A percentile compares a stretch with the other conserved stretches of the same genome.
Evolutionary conservation across 129 eudicot species (phyloP).

Genomic region (Lactuca saligna): DNA sequence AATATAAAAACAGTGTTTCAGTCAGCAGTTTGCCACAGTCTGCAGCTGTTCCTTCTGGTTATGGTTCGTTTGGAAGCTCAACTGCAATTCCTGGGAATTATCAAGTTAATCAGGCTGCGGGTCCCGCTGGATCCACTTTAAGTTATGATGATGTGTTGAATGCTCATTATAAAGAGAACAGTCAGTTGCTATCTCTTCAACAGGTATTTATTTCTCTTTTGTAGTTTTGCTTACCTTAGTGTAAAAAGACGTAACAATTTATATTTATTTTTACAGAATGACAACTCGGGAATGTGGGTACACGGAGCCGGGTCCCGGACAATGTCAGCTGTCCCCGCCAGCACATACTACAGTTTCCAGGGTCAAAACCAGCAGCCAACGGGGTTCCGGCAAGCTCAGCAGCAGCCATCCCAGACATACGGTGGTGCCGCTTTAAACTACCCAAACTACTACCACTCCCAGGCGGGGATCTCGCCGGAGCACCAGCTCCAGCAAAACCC

Average conservation of each 20-base stretch:
- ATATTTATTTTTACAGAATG: slow-evolving; percentile 32
- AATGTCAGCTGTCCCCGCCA: slow-evolving; percentile 69
- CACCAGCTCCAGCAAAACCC: slow-evolving; percentile 79
- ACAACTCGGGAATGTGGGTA: slow-evolving; percentile 65
- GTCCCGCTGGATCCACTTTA: slow-evolving; percentile 65
- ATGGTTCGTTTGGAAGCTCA: slow-evolving; percentile 74
- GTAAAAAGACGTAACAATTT: background rate
- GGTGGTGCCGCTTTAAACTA: slow-evolving; percentile 63
- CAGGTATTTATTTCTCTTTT: slow-evolving; percentile 53
- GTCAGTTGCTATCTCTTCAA: slow-evolving; percentile 77
- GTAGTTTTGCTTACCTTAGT: background rate
- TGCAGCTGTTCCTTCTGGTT: slow-evolving; percentile 80
- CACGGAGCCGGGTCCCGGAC: slow-evolving; percentile 86
- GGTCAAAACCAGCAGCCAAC: slow-evolving; percentile 78
- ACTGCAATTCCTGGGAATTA: slow-evolving; percentile 68
- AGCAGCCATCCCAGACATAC: slow-evolving; percentile 54
- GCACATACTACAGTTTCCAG: slow-evolving; percentile 77
- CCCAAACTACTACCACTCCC: slow-evolving; percentile 80
- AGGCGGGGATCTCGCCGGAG: slow-evolving; percentile 58
- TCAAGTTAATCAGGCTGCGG: slow-evolving; percentile 73
- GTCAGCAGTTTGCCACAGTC: slow-evolving; percentile 87
- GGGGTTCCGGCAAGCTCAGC: slow-evolving; percentile 80
- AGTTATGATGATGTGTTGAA: slow-evolving; percentile 81
- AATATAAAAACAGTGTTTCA: slow-evolving; percentile 68
- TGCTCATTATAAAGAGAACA: slow-evolving; percentile 83